Evolutionary conservation across 805 yeast genomes (phyloP).

Genomic region (Cyberlindnera euphorbiiphila): DNA sequence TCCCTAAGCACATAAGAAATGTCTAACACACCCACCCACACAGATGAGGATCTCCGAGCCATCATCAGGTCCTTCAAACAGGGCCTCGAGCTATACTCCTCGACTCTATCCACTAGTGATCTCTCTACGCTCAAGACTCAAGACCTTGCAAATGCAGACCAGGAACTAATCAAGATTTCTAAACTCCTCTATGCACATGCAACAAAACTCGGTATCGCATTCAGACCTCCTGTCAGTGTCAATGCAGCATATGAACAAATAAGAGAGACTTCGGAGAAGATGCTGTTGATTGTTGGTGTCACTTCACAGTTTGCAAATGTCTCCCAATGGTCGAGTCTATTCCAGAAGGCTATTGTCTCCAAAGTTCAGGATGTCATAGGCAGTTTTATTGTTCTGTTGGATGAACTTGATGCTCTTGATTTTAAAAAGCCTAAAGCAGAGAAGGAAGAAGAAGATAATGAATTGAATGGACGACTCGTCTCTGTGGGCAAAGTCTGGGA

Average conservation of each 20-base stretch:
- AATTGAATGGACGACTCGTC: conserved; percentile 41
- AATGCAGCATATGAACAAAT: conserved; percentile 49
- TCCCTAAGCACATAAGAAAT: neutral
- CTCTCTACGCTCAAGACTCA: conserved; percentile 17
- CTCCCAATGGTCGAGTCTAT: conserved; percentile 31
- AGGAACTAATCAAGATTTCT: conserved; percentile 56
- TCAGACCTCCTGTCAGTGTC: conserved; percentile 52
- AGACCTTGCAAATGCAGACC: conserved; percentile 42
- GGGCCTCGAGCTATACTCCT: conserved; percentile 18
- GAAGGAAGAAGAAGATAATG: conserved; percentile 28
- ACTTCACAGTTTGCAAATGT: conserved; percentile 37
- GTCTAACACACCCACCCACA: conserved; percentile 6
- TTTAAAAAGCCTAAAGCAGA: conserved; percentile 19
- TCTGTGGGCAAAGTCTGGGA: conserved; percentile 71
- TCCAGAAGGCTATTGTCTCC: conserved; percentile 26
- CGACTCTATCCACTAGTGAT: conserved; percentile 5
- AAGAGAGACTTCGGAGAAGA: conserved; percentile 40
- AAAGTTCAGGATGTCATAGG: conserved; percentile 17
- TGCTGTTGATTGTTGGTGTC: conserved; percentile 44
- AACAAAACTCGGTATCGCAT: conserved; percentile 71
- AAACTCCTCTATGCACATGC: conserved; percentile 67
- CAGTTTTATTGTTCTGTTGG: conserved; percentile 20
- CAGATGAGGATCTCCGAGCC: conserved; percentile 20
- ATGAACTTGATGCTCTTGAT: conserved; percentile 24
- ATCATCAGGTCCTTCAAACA: conserved; percentile 20